Evolutionary conservation across 2,329 filamentous ascomycete genomes (phyloP).

Genomic region (Fusarium humuli): DNA sequence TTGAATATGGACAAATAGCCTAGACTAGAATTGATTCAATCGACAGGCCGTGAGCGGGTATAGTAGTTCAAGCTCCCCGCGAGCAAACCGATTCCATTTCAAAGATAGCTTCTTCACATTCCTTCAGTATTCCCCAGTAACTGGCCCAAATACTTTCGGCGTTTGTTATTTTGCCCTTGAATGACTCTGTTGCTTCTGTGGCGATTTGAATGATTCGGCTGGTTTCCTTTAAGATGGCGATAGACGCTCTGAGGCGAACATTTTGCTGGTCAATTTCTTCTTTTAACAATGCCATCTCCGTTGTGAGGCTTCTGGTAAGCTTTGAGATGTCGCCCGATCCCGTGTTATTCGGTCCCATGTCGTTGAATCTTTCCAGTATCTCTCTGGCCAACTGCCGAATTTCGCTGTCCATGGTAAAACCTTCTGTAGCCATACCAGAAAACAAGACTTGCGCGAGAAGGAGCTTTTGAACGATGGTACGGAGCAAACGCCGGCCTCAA

Average conservation of each 20-base stretch:
- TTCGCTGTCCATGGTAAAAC: not conserved
- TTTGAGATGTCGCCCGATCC: not conserved
- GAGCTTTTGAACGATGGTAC: not conserved
- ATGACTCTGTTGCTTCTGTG: not conserved
- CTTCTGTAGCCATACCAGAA: not conserved
- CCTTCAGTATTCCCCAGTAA: not conserved
- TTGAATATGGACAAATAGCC: not conserved
- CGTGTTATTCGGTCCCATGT: not conserved
- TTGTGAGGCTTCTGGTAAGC: not conserved
- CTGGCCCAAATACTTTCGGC: not conserved
- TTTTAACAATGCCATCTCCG: not conserved
- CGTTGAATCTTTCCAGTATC: not conserved
- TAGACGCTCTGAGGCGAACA: not conserved
- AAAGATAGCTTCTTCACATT: not conserved
- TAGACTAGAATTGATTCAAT: not conserved
- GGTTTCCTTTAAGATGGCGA: not conserved
- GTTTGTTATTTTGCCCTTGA: not conserved
- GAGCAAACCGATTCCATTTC: not conserved
- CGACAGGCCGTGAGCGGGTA: not conserved
- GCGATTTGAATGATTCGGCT: not conserved
- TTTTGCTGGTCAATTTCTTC: not conserved
- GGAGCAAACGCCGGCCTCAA: too few species aligned
- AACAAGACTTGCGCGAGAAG: not conserved
- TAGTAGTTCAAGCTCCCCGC: not conserved
- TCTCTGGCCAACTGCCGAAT: not conserved